Evolutionary conservation across 148 eudicot species (phyloP), one percentile per base, ranked within the genome.

Genomic region (Heliamphora exappendiculata): DNA sequence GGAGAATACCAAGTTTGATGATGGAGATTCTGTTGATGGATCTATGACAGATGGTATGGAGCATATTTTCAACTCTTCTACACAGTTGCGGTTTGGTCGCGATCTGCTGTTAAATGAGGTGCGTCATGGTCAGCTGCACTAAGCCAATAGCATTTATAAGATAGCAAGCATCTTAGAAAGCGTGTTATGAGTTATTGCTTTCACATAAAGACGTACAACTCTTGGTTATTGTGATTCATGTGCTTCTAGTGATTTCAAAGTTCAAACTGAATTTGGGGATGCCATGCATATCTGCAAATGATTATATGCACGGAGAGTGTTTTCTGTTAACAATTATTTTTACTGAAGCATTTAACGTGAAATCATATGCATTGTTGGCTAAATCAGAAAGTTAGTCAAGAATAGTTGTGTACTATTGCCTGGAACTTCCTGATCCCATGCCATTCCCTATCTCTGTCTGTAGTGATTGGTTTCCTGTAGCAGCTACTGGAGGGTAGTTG

Each of bases 51-150:
- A 96, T 87, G 99, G 99, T 58, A 96, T 96, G 99, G 97, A 96
- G 75, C 99, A 96, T 84, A 89, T 96, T 71, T 96, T 91, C 78
- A 93, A 90, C 76, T 86, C 98, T 81, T 86, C 91, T 84, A 88
- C 87, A 20, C 99, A 89, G 84, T 81, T 96, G 86, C 91, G 91
- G 19, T 96, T 85, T 82, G 98, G 99, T 62, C 86, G 93, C 77
- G 99, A 96, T 83, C 84, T 96, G 84, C 97, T 98, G 71, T 85
- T 96, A 69, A 96, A 93, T 82, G 99, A 96, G 98, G 99, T 96
- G n/a, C 75, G 82, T 82, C 58, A 70, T 50, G 63, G 49, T 54
- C 45, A 1, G 51, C 44, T 45, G 39, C 75, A 53, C 29, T 42
- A 20, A 49, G 37, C 68, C 74, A 78, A 19, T 47, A 58, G 8